These are phyloP conservation scores for Schrenkiella parvula DNA, from an alignment of 345 rosid genomes.

Conservation along the genomic window DNA sequence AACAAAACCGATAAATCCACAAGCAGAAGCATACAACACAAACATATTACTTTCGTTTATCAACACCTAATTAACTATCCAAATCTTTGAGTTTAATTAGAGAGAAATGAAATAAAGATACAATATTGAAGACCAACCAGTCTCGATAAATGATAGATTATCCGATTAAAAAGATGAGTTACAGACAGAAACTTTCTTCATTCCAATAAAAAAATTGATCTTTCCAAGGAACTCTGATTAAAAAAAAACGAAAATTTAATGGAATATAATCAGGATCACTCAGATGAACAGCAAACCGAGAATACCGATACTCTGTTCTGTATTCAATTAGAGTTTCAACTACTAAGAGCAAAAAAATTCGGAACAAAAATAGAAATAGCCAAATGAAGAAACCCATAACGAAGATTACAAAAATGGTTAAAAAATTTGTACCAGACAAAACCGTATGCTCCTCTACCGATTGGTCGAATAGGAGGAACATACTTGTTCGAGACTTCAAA, in stretches of 20 bases:
- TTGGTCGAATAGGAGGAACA: constrained; percentile 50
- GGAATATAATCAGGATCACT: background rate
- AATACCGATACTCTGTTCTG: background rate
- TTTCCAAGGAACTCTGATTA: background rate
- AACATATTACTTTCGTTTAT: background rate
- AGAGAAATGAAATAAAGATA: background rate
- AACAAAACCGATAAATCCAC: background rate
- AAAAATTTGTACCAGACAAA: constrained; percentile 43
- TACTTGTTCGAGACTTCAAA: constrained; percentile 55
- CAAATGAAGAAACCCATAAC: background rate
- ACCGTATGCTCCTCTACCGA: constrained; percentile 59
- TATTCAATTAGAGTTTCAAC: background rate
- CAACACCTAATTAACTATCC: background rate
- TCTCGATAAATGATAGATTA: background rate
- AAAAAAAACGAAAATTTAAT: background rate
- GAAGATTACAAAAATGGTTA: background rate
- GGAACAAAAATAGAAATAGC: background rate
- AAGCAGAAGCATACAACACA: background rate
- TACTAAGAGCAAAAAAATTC: background rate
- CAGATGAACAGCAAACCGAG: background rate
- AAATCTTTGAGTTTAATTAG: background rate
- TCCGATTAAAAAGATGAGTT: background rate
- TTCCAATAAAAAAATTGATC: background rate
- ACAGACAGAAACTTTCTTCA: background rate
- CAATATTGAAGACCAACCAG: background rate